phyloP scores from a whole-genome alignment of 1,284 basidiomycete species.

The Melampsora americana region DNA sequence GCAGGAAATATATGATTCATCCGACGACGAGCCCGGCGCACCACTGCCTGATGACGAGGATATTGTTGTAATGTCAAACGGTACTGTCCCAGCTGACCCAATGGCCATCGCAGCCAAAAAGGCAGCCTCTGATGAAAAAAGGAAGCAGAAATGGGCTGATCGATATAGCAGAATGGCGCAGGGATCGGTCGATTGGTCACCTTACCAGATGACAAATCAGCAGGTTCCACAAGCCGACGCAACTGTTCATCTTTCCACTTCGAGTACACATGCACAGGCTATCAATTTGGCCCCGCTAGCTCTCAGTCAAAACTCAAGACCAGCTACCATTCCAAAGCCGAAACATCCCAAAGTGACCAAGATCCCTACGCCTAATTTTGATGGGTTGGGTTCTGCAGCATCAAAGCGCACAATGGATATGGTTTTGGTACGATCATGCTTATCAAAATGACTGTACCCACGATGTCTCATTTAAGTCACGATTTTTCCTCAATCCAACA shows the following conservation, averaged over 20 bases:
- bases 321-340: not conserved
- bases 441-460: not conserved
- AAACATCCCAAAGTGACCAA: not conserved
- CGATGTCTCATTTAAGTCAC: not conserved
- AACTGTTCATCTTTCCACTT: too few relatives aligned
- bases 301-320: too few relatives aligned
- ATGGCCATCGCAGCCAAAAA: not conserved
- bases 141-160: not conserved
- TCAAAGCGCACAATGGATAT: slow-evolving; percentile 12
- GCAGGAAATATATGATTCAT: not conserved
- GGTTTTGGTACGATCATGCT: slow-evolving; percentile 21
- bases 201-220: too few relatives aligned
- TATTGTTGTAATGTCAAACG: not conserved
- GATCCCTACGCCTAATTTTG: not conserved
- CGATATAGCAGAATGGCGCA: too few relatives aligned
- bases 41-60: not conserved
- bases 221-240: too few relatives aligned
- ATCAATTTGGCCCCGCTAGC: too few relatives aligned
- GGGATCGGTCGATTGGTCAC: too few relatives aligned
- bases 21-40: slow-evolving; percentile 5
- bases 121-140: slow-evolving; percentile 2
- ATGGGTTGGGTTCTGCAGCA: not conserved
- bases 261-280: too few relatives aligned
- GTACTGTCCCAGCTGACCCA: not conserved
- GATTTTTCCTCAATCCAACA: not conserved